Percentiles rank a stretch among this genome's conserved stretches.
Evolutionary conservation across 441 rosid genomes (phyloP).

Genomic region (Jatropha podagrica): DNA sequence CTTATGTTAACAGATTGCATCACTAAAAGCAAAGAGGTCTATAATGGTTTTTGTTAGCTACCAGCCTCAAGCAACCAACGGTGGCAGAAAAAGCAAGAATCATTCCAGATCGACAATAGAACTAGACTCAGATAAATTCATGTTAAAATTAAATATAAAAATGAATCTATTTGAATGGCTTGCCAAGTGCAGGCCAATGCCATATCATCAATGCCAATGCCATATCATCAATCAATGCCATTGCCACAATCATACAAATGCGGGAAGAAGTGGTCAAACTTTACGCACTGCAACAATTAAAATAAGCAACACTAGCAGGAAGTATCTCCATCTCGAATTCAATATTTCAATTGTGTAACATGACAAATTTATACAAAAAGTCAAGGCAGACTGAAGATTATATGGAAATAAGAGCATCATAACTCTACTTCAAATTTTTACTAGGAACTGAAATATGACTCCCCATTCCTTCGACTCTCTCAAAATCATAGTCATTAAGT

Average conservation of each 20-base stretch:
- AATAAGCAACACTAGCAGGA: background rate
- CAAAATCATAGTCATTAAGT: no score
- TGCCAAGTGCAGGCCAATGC: conserved; percentile 2
- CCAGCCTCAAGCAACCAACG: background rate
- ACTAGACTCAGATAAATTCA: background rate
- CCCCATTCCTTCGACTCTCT: no score
- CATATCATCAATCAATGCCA: no score
- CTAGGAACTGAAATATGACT: no score
- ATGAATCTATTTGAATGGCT: background rate
- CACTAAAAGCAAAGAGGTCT: background rate
- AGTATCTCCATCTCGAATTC: background rate
- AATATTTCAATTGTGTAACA: background rate
- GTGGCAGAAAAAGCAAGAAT: background rate
- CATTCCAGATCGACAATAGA: background rate
- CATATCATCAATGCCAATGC: no score
- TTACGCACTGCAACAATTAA: background rate
- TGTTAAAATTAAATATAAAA: background rate
- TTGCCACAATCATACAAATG: background rate
- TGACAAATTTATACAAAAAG: background rate
- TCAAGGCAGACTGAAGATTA: background rate
- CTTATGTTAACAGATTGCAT: conserved; percentile 18
- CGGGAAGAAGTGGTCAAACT: background rate
- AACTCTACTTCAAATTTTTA: no score
- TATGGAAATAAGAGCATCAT: no score
- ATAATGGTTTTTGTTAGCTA: background rate